Percentiles rank a stretch among this genome's conserved stretches.
Conservation (phyloP, 2,329 filamentous ascomycete genomes). For the Sarocladium brachiariae region DNA sequence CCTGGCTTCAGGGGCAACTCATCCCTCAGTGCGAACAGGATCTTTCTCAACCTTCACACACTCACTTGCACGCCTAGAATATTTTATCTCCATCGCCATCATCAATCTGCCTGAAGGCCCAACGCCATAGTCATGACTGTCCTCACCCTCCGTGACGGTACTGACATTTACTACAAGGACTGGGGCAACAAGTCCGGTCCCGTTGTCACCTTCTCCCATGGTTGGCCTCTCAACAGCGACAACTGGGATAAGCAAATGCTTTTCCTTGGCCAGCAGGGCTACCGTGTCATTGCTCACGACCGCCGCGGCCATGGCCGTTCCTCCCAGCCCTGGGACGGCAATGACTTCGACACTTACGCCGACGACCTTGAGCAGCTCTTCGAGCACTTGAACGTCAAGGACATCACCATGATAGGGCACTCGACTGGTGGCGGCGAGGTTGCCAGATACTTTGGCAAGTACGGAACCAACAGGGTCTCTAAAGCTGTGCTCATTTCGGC, state of each 20-base stretch:
- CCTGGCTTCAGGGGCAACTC: no score
- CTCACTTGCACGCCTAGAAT: no score
- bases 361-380: conserved; percentile 25
- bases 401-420: conserved; percentile 38
- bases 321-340: conserved; percentile 18
- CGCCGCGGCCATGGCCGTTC: conserved; percentile 27
- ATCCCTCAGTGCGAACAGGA: no score
- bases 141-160: conserved; percentile 26
- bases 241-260: conserved; percentile 25
- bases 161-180: conserved; percentile 35
- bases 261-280: conserved; percentile 22
- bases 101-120: background rate
- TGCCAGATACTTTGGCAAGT: conserved; percentile 27
- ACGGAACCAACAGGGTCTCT: conserved; percentile 28
- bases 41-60: no score
- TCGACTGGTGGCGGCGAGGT: conserved; percentile 36
- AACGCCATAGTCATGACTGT: conserved; percentile 20
- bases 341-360: conserved; percentile 23
- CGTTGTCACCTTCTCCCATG: conserved; percentile 28
- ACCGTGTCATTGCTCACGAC: conserved; percentile 26
- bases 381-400: conserved; percentile 21
- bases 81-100: background rate
- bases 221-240: conserved; percentile 26
- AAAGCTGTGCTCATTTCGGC: conserved; percentile 32
- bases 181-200: conserved; percentile 30